Conservation (phyloP, 129 eudicot species). For the Scalesia atractyloides region DNA sequence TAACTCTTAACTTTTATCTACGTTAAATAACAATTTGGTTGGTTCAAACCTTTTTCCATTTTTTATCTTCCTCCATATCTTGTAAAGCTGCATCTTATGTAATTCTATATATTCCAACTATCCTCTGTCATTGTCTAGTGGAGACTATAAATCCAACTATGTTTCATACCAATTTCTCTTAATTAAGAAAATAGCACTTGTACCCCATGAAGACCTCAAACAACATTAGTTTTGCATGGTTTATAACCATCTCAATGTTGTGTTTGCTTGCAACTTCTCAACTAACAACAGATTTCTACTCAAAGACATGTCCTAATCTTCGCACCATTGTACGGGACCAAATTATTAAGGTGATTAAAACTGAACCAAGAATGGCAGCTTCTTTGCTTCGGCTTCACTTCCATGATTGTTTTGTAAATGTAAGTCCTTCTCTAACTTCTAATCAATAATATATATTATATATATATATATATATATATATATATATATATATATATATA, state of each 20-base stretch:
- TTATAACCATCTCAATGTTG: constrained; percentile 39
- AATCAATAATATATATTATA: neutral
- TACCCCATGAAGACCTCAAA: constrained; percentile 30
- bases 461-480: neutral
- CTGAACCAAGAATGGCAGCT: constrained; percentile 49
- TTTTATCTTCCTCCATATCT: neutral
- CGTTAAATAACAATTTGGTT: no score
- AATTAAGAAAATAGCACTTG: neutral
- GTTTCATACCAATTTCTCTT: constrained; percentile 13
- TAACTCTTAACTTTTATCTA: neutral
- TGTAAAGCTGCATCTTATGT: neutral
- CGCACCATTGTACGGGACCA: constrained; percentile 33
- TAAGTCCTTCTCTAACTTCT: constrained; percentile 26
- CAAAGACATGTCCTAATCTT: constrained; percentile 39
- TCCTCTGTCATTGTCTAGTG: constrained; percentile 20
- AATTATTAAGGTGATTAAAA: constrained; percentile 28
- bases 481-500: neutral
- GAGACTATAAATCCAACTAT: constrained; percentile 33
- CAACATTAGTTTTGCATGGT: constrained; percentile 32
- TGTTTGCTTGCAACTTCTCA: constrained; percentile 43
- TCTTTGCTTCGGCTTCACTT: constrained; percentile 61
- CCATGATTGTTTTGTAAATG: constrained; percentile 68
- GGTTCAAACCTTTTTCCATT: no score
- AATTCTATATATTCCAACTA: constrained; percentile 24
- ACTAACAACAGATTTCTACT: constrained; percentile 41